Evolutionary conservation across 2,329 filamentous ascomycete species (phyloP).

Genomic region (Cladophialophora psammophila): DNA sequence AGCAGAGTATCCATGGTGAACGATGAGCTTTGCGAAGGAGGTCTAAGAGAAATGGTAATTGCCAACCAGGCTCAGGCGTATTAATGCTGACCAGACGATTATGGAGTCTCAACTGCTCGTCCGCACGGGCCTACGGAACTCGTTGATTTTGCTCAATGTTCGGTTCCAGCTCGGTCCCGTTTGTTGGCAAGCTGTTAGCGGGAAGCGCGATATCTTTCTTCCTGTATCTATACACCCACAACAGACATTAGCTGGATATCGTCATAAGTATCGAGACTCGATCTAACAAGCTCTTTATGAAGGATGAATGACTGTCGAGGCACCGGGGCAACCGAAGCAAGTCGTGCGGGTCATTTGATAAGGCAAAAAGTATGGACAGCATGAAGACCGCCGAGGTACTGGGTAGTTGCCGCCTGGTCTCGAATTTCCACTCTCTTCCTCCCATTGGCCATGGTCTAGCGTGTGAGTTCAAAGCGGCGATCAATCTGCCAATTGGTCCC

Average conservation of each 20-base stretch:
- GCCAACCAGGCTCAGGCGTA: background rate
- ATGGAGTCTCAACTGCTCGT: background rate
- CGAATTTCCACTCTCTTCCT: background rate
- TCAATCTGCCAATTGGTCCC: background rate
- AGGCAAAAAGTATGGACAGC: background rate
- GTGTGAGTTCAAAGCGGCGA: background rate
- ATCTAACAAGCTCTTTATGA: background rate
- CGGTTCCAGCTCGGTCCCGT: background rate
- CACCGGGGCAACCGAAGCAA: background rate
- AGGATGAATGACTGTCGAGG: background rate
- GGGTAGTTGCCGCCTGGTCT: background rate
- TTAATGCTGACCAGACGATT: background rate
- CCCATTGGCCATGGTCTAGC: background rate
- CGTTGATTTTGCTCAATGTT: background rate
- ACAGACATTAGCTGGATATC: background rate
- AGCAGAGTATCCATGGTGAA: constrained; percentile 58
- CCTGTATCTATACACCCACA: background rate
- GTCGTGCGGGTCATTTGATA: background rate
- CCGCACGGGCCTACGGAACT: background rate
- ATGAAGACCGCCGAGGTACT: background rate
- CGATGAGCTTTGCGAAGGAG: constrained; percentile 1
- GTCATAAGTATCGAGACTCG: background rate
- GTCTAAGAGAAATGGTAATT: background rate
- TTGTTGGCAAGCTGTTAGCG: background rate
- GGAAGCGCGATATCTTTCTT: background rate